These are phyloP conservation scores for Fomitopsis palustris DNA, from an alignment of 1,284 basidiomycete species.

Conservation along the genomic window DNA sequence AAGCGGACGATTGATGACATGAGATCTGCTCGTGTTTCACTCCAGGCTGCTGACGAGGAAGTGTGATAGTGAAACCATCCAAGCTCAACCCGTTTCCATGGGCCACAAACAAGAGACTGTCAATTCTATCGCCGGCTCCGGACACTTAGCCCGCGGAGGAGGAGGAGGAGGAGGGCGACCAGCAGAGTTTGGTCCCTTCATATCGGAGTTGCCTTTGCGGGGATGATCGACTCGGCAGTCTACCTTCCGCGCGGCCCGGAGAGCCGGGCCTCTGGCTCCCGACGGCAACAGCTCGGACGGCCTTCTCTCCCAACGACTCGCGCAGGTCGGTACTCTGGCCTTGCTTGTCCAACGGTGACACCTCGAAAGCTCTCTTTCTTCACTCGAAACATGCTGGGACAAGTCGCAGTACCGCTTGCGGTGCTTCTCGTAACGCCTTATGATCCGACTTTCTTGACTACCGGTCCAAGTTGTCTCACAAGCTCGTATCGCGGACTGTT, in stretches of 20 bases:
- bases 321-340: not conserved
- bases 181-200: not conserved
- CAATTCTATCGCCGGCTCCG: too few species aligned
- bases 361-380: not conserved
- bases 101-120: too few species aligned
- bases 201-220: not conserved
- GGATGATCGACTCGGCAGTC: not conserved
- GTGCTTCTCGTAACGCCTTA: constrained; percentile 24
- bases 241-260: not conserved
- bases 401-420: constrained; percentile 16
- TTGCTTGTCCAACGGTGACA: not conserved
- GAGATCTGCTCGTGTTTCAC: not conserved
- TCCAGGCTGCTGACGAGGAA: not conserved
- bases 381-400: constrained; percentile 8
- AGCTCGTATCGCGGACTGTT: constrained; percentile 53
- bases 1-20: not conserved
- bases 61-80: too few species aligned
- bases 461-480: constrained; percentile 40
- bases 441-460: constrained; percentile 15
- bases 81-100: too few species aligned
- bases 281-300: not conserved
- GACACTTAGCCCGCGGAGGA: too few species aligned
- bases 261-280: not conserved
- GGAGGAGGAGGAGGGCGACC: too few species aligned
- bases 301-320: not conserved